These are phyloP conservation scores for Aspergillus caelatus DNA, from an alignment of 2,329 filamentous ascomycete species.

Conservation along the genomic window DNA sequence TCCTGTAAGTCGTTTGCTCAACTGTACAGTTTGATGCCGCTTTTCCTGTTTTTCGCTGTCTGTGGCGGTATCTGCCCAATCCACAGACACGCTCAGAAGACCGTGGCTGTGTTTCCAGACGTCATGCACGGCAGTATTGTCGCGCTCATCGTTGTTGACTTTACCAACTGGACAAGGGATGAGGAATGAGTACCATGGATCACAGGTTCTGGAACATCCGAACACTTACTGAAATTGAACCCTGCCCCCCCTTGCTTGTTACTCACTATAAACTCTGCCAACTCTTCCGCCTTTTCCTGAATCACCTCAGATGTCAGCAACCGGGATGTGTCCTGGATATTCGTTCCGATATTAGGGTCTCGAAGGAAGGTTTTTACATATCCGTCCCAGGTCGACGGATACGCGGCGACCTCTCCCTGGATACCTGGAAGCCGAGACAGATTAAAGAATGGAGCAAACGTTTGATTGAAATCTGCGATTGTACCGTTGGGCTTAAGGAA, in stretches of 20 bases:
- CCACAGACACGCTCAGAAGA: not conserved
- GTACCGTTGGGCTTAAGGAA: conserved; percentile 1
- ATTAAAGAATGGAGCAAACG: not conserved
- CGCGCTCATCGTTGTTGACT: conserved; percentile 5
- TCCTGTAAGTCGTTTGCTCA: conserved; percentile 1
- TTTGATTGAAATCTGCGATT: conserved; percentile 1
- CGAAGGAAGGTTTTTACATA: not conserved
- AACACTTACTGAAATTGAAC: conserved; percentile 1
- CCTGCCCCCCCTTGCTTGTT: not conserved
- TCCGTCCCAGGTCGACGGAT: conserved; percentile 4
- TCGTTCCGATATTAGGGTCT: conserved; percentile 4
- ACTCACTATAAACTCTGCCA: conserved; percentile 1
- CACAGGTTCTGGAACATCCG: not conserved
- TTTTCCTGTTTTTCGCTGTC: not conserved
- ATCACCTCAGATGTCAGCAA: not conserved
- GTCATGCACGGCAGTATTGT: not conserved
- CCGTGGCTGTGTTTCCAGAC: conserved; percentile 5
- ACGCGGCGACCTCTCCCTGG: not conserved
- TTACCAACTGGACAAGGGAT: not conserved
- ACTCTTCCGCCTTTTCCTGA: not conserved
- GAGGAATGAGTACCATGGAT: not conserved
- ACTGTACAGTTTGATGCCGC: not conserved
- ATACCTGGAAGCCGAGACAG: not conserved
- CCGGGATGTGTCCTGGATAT: conserved; percentile 3
- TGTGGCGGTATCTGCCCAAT: conserved; percentile 4